phyloP scores from a whole-genome alignment of 768 basidiomycete genomes.

The Strobilomyces confusus region DNA sequence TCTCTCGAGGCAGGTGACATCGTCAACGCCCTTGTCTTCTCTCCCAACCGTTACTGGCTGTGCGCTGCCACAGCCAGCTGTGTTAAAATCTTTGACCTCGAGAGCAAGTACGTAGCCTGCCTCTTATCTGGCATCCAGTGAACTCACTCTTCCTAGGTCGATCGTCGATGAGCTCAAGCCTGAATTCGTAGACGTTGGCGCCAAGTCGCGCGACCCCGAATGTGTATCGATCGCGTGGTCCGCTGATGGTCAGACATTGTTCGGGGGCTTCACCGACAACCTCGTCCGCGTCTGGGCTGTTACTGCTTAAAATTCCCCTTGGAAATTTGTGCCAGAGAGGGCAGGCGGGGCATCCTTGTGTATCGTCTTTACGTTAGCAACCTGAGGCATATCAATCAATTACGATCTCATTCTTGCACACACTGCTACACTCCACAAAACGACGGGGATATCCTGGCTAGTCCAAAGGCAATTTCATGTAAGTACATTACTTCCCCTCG shows the following conservation, averaged over 20 bases:
- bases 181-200: constrained; percentile 75
- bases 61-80: constrained; percentile 97
- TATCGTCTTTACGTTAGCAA: constrained; percentile 25
- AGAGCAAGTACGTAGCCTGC: constrained; percentile 81
- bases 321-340: constrained; percentile 20
- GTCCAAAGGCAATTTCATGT: background rate
- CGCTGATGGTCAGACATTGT: constrained; percentile 94
- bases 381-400: constrained; percentile 20
- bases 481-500: constrained; percentile 12
- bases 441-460: background rate
- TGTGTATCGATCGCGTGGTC: constrained; percentile 99
- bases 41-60: constrained; percentile 99
- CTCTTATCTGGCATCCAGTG: background rate
- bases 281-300: constrained; percentile 91
- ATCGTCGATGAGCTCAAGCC: constrained; percentile 99
- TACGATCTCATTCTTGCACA: constrained; percentile 10
- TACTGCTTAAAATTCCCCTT: constrained; percentile 37
- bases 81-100: constrained; percentile 99
- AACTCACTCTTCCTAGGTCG: constrained; percentile 47
- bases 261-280: constrained; percentile 96
- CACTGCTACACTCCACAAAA: background rate
- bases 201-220: constrained; percentile 76
- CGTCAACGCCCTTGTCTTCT: constrained; percentile 99
- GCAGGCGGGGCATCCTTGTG: constrained; percentile 13
- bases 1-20: constrained; percentile 97